These are phyloP conservation scores for Rhizopogon salebrosus DNA, from an alignment of 768 basidiomycete genomes.

Conservation along the genomic window DNA sequence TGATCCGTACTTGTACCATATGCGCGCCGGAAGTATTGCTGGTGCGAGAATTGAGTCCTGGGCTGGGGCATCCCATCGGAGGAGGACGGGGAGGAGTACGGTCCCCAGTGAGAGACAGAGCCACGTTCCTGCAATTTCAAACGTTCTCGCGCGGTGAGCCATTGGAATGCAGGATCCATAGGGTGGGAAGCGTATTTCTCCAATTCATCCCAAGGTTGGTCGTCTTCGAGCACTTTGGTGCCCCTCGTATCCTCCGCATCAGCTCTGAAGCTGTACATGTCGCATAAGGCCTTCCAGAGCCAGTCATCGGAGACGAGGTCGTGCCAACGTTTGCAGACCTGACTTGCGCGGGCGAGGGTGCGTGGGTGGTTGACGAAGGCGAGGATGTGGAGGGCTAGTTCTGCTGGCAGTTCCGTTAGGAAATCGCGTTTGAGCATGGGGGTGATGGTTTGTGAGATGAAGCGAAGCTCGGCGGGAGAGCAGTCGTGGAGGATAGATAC, in stretches of 20 bases:
- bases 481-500: conserved; percentile 46
- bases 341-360: conserved; percentile 62
- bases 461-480: conserved; percentile 57
- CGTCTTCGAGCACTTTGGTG: conserved; percentile 6
- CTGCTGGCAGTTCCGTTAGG: conserved; percentile 51
- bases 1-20: conserved; percentile 59
- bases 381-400: conserved; percentile 73
- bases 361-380: conserved; percentile 70
- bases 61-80: conserved; percentile 2
- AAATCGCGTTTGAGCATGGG: conserved; percentile 64
- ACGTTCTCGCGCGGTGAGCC: conserved; percentile 28
- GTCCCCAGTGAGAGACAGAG: conserved; percentile 20
- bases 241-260: conserved; percentile 21
- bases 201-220: conserved; percentile 30
- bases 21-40: conserved; percentile 51
- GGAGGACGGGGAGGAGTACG: conserved; percentile 10
- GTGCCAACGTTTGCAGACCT: conserved; percentile 72
- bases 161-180: conserved; percentile 38
- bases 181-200: conserved; percentile 29
- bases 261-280: conserved; percentile 42
- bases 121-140: conserved; percentile 23
- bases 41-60: conserved; percentile 21
- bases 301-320: conserved; percentile 66
- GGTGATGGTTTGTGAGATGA: conserved; percentile 58
- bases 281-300: conserved; percentile 78